Evolutionary conservation across 352 stramenopile genomes (phyloP), one percentile per base, ranked within the genome.

Genomic region (Pythium insidiosum): DNA sequence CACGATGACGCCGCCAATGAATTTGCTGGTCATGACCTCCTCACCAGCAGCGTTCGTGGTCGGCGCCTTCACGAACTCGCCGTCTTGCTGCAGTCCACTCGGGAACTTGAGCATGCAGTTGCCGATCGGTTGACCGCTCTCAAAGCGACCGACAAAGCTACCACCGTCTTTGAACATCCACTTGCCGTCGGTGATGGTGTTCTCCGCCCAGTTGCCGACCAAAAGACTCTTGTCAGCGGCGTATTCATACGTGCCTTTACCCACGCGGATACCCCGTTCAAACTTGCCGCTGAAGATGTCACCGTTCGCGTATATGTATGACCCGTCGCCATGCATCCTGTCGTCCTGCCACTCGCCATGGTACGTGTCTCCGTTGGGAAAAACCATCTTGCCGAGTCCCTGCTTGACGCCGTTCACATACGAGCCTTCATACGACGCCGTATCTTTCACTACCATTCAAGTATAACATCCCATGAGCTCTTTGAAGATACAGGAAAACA

Each of bases 271-370:
- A 39, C 84, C 84, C 29, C 44, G 50, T 13, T 77, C 73, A 41
- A 88, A 97, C 12, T 55, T 73, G 30, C 88, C 88, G 22, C 74
- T 94, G 55, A 92, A 97, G 48, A 96, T 96, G 50, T 96, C 88
- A 28, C 77, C 79, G 38, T 92, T 95, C 42, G 84, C 84, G 45
- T 97, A 97, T 51, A 86, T 73, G 62, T 82, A 94, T 33, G 89
- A 96, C 2, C 89, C 89, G 35, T 97, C 79, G 12, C 89, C 89
- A 34, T 95, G 64, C 67, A 94, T 93, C 45, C 68, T 72, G 51
- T 90, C 68, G 20, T 72, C 53, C 51, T 78, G 73, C 86, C 86
- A 97, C 49, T 95, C 77, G 37, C 88, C 88, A 39, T 93, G 81
- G 48, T 95, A 97, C 36, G 67, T 66, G 44, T 96, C 85, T 22